These are phyloP conservation scores for Penicillium occitanis DNA, from an alignment of 2,329 filamentous ascomycete species.

Conservation along the genomic window DNA sequence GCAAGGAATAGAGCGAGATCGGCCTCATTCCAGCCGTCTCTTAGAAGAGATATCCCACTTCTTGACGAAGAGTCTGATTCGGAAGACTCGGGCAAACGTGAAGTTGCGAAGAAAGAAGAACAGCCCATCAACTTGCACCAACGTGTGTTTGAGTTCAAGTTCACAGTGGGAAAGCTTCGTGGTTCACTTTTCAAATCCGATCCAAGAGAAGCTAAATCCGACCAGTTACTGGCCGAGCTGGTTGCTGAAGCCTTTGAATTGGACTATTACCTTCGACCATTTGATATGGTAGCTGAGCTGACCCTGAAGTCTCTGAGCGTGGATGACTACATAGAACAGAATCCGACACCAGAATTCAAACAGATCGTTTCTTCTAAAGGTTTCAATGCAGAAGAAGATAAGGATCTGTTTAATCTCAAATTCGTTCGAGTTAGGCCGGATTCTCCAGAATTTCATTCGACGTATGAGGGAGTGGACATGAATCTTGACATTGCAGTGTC, in stretches of 20 bases:
- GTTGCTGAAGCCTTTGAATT: conserved; percentile 87
- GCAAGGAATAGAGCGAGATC: conserved; percentile 55
- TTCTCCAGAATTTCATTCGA: conserved; percentile 88
- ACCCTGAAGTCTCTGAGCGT: conserved; percentile 81
- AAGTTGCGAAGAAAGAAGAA: conserved; percentile 47
- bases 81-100: conserved; percentile 61
- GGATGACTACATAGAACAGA: conserved; percentile 90
- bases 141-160: conserved; percentile 92
- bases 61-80: conserved; percentile 67
- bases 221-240: conserved; percentile 83
- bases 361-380: conserved; percentile 94
- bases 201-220: conserved; percentile 69
- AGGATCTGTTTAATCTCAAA: conserved; percentile 81
- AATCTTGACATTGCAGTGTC: conserved; percentile 90
- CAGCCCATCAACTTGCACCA: conserved; percentile 74
- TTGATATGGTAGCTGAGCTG: conserved; percentile 91
- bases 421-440: conserved; percentile 85
- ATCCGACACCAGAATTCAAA: conserved; percentile 86
- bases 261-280: conserved; percentile 82
- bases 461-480: conserved; percentile 89
- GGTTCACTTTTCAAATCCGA: conserved; percentile 90
- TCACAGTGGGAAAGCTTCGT: conserved; percentile 90
- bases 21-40: conserved; percentile 71
- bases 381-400: conserved; percentile 65
- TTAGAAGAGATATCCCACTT: conserved; percentile 72